These are phyloP conservation scores for Wickerhamiella sorbophila DNA, from an alignment of 805 yeast genomes.

Conservation along the genomic window DNA sequence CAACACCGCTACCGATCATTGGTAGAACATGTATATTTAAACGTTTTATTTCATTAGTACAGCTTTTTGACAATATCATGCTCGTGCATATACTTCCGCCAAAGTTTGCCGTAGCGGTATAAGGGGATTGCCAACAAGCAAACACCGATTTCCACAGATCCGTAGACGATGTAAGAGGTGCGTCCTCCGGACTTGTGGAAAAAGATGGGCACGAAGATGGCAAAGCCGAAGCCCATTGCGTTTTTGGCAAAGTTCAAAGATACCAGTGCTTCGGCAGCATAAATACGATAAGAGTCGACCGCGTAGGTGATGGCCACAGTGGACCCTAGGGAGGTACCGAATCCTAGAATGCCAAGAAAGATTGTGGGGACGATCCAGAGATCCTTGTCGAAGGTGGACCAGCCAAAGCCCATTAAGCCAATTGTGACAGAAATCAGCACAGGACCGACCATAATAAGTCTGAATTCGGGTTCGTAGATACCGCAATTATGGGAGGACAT, in stretches of 20 bases:
- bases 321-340: conserved; percentile 47
- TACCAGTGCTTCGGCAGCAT: conserved; percentile 46
- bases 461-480: conserved; percentile 48
- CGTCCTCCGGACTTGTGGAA: conserved; percentile 30
- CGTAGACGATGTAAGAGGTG: conserved; percentile 38
- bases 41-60: conserved; percentile 13
- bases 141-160: conserved; percentile 35
- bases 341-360: conserved; percentile 41
- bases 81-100: conserved; percentile 39
- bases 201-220: conserved; percentile 40
- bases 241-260: conserved; percentile 42
- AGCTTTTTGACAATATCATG: conserved; percentile 30
- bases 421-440: conserved; percentile 31
- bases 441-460: conserved; percentile 40
- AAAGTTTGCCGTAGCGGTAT: conserved; percentile 39
- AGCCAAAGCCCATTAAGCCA: conserved; percentile 52
- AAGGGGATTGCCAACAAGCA: conserved; percentile 38
- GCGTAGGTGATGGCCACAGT: conserved; percentile 48
- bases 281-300: conserved; percentile 42
- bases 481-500: conserved; percentile 37
- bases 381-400: conserved; percentile 36
- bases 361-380: conserved; percentile 45
- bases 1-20: neutral
- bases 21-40: neutral
- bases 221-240: conserved; percentile 39